Base-by-base conservation (phyloP, 495 filamentous ascomycete genomes). In the Neurospora intermedia region DNA sequence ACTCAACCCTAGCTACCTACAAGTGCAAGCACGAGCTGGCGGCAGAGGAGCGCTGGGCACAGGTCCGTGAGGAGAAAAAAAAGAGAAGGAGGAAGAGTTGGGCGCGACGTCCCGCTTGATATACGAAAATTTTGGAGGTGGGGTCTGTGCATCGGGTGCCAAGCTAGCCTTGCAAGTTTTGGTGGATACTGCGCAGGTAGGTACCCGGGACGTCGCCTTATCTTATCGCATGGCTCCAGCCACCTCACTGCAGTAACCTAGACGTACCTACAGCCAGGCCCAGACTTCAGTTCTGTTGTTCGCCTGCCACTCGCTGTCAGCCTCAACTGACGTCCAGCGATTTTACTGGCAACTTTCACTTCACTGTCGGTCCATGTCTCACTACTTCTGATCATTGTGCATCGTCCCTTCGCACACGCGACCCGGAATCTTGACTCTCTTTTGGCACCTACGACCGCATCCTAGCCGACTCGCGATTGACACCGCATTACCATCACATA, bases 41-140 rank as follows among this genome's bases (percentile, higher is more conserved):
- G 81, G 80, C 83, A 84, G 81, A 86, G 91, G 93, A 93, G 84
- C 83, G 84, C 88, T 89, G 87, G 86, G 90, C 93, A 96, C 93
- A 96, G 89, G 91, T 93, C 91, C 88, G 82, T 89, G 82, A 77
- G 83, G 83, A 79, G 80, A 77, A 79, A 82, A 80, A 83, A 80
- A 84, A 85, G 81, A 81, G 79, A 82, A 83, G 79, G 80, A 84
- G 78, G 71, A 75, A 78, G 42, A 73, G 70, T 70, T 69, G 71
- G 69, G 23, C 48, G 20, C 35, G 27, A 71, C 27, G 39, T 39
- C 59, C 38, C 43, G 20, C 35, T 66, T 69, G 73, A 79, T 79
- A 77, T 77, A 72, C 74, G 70, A 69, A 75, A 77, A 76, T 72
- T 78, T 74, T 76, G 54, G 73, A 42, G 43, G 76, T 79, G 78